phyloP scores from a whole-genome alignment of 2,329 filamentous ascomycete species.

The Penicillium sp. region DNA sequence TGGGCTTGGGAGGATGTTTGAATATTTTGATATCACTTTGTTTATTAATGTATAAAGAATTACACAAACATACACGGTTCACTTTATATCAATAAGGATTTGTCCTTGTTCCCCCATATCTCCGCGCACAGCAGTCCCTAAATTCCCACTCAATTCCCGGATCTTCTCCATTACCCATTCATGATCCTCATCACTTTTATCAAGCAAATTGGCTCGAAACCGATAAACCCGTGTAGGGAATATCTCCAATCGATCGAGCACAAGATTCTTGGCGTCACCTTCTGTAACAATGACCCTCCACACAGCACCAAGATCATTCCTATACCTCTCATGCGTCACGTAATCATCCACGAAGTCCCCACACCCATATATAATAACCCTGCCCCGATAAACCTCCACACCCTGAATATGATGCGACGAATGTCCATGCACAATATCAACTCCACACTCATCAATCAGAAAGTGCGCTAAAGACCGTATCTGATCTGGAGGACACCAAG shows the following conservation, averaged over 20 bases:
- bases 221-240: constrained; percentile 36
- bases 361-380: constrained; percentile 43
- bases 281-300: constrained; percentile 37
- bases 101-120: constrained; percentile 33
- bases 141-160: constrained; percentile 24
- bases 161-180: constrained; percentile 33
- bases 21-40: background rate
- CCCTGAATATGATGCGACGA: constrained; percentile 45
- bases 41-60: background rate
- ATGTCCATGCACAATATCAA: constrained; percentile 45
- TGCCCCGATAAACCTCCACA: constrained; percentile 38
- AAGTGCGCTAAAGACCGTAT: constrained; percentile 40
- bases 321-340: constrained; percentile 31
- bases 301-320: constrained; percentile 43
- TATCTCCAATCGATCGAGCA: constrained; percentile 32
- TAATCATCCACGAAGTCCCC: constrained; percentile 48
- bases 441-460: constrained; percentile 42
- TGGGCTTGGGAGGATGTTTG: background rate
- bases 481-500: constrained; percentile 32
- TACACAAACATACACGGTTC: background rate
- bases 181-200: constrained; percentile 32
- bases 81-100: constrained; percentile 25
- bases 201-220: constrained; percentile 35
- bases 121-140: constrained; percentile 28
- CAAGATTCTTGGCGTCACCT: constrained; percentile 12